Conservation (phyloP, 2,329 filamentous ascomycete genomes). For the Fusarium xylarioides region DNA sequence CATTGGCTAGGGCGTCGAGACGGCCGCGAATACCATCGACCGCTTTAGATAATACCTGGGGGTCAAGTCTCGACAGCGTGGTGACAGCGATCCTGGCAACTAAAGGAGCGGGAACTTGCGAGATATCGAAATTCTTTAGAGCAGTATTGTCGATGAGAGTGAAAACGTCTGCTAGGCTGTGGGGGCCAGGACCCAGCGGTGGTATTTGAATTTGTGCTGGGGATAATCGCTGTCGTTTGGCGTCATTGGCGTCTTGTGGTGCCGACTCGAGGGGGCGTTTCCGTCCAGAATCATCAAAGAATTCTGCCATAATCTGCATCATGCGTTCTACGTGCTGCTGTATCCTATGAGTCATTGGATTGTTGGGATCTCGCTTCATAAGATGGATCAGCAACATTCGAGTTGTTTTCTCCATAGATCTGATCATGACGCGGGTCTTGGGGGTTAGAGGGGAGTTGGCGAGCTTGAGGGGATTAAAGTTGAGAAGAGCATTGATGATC, state of each 20-base stretch:
- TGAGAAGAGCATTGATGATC: constrained; percentile 84
- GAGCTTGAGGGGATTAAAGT: constrained; percentile 89
- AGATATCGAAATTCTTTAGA: constrained; percentile 83
- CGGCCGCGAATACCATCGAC: constrained; percentile 70
- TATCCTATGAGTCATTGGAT: constrained; percentile 78
- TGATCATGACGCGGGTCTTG: constrained; percentile 81
- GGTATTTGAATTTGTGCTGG: constrained; percentile 64
- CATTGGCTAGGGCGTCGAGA: constrained; percentile 55
- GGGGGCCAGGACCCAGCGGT: constrained; percentile 77
- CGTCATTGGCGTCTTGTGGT: constrained; percentile 76
- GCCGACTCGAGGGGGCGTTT: constrained; percentile 80
- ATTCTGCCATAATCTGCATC: constrained; percentile 78
- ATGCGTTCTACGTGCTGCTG: constrained; percentile 88
- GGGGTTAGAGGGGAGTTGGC: constrained; percentile 80
- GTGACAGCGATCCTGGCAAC: constrained; percentile 84
- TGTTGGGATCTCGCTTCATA: constrained; percentile 84
- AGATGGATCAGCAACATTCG: constrained; percentile 85
- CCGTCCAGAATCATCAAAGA: constrained; percentile 79
- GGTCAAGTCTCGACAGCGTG: constrained; percentile 77
- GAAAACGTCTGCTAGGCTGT: constrained; percentile 84
- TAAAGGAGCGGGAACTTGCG: constrained; percentile 77
- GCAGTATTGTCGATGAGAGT: constrained; percentile 79
- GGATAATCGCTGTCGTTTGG: constrained; percentile 81
- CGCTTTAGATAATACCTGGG: constrained; percentile 74
- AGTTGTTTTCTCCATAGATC: constrained; percentile 94